Evolutionary conservation across 176 grass and related monocot genomes (phyloP).

Genomic region (Puccinellia tenuiflora): DNA sequence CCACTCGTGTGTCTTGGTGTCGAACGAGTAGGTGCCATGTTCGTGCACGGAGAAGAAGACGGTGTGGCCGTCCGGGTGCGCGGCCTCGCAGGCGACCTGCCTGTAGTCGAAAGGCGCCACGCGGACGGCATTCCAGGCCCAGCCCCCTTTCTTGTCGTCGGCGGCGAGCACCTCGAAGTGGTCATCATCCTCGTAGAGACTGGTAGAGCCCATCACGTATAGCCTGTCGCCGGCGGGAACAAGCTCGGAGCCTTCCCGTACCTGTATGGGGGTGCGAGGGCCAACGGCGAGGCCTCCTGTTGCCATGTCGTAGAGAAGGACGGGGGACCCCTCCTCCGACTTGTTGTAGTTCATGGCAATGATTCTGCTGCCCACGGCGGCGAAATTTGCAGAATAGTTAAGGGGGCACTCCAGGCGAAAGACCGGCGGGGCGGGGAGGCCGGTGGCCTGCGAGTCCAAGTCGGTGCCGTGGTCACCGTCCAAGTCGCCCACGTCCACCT

Average conservation of each 20-base stretch:
- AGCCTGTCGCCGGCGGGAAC: background rate
- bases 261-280: background rate
- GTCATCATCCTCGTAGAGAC: background rate
- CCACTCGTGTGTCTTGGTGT: background rate
- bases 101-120: background rate
- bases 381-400: background rate
- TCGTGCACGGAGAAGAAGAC: background rate
- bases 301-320: background rate
- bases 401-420: background rate
- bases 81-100: background rate
- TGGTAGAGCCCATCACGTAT: background rate
- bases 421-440: background rate
- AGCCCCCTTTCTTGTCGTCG: background rate
- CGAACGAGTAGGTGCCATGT: background rate
- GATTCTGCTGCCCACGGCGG: background rate
- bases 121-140: background rate
- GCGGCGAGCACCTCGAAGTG: background rate
- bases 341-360: background rate
- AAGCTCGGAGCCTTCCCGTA: background rate
- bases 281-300: background rate
- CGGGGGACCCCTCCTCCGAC: no score
- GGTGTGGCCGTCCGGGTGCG: background rate
- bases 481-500: background rate
- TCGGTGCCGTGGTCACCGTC: background rate
- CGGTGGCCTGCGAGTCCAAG: background rate